Conservation (phyloP, 2,329 filamentous ascomycete species). For the Fusarium siculi region DNA sequence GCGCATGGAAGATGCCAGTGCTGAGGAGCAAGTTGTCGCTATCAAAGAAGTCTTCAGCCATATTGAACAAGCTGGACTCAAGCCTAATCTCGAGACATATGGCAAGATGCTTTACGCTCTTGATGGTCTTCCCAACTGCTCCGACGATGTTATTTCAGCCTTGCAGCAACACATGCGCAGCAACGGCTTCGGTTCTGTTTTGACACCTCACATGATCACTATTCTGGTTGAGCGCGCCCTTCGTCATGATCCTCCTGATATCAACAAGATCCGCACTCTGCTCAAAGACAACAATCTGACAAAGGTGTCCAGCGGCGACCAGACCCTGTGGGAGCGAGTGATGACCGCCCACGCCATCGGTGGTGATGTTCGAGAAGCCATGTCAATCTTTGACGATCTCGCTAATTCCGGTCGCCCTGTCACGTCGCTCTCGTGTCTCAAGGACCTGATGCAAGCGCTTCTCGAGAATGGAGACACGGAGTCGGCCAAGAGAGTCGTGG, state of each 20-base stretch:
- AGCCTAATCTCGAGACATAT: slow-evolving; percentile 72
- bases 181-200: slow-evolving; percentile 62
- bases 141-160: slow-evolving; percentile 63
- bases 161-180: slow-evolving; percentile 72
- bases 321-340: slow-evolving; percentile 75
- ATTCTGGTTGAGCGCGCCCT: slow-evolving; percentile 78
- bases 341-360: slow-evolving; percentile 72
- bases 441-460: slow-evolving; percentile 54
- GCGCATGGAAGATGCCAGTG: slow-evolving; percentile 51
- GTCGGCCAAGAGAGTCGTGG: slow-evolving; percentile 49
- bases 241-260: slow-evolving; percentile 64
- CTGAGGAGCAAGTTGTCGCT: slow-evolving; percentile 61
- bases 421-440: slow-evolving; percentile 56
- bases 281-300: slow-evolving; percentile 65
- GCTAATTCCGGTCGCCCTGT: slow-evolving; percentile 51
- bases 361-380: slow-evolving; percentile 61
- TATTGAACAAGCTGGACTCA: slow-evolving; percentile 67
- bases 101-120: slow-evolving; percentile 73
- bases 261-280: slow-evolving; percentile 68
- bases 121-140: slow-evolving; percentile 49
- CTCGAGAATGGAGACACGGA: slow-evolving; percentile 38
- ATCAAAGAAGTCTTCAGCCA: slow-evolving; percentile 66
- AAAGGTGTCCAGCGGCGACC: slow-evolving; percentile 57
- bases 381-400: slow-evolving; percentile 60
- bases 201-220: slow-evolving; percentile 76